Evolutionary conservation across 129 eudicot genomes (phyloP).

Genomic region (Apium graveolens): DNA sequence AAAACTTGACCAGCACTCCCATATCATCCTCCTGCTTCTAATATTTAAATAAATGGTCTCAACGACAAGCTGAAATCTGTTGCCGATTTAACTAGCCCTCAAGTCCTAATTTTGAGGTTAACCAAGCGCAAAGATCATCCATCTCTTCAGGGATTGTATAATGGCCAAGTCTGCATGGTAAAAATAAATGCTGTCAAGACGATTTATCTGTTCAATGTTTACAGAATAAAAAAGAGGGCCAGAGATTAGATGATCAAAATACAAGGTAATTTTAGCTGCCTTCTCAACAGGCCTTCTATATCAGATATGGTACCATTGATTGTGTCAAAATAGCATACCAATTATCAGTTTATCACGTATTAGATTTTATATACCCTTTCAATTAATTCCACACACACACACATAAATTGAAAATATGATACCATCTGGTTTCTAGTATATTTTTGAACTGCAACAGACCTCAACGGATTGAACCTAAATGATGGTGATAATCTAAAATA

Average conservation of each 20-base stretch:
- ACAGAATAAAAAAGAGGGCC: too few relatives aligned
- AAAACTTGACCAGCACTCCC: not conserved
- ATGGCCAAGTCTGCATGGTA: conserved; percentile 56
- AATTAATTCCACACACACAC: not conserved
- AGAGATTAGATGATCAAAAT: not conserved
- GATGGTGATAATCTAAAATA: not conserved
- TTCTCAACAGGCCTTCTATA: not conserved
- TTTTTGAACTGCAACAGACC: not conserved
- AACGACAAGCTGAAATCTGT: not conserved
- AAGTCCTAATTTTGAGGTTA: conserved; percentile 53
- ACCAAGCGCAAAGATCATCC: conserved; percentile 65
- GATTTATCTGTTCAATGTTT: not conserved
- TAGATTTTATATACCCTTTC: not conserved
- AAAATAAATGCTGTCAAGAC: not conserved
- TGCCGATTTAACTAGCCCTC: conserved; percentile 21
- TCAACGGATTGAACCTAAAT: not conserved
- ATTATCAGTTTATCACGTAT: not conserved
- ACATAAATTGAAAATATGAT: not conserved
- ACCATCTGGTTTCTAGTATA: not conserved
- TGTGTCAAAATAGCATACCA: not conserved
- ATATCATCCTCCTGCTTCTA: not conserved
- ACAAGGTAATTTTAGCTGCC: not conserved
- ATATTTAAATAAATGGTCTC: not conserved
- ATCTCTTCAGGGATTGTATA: conserved; percentile 69
- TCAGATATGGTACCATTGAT: not conserved